These are phyloP conservation scores for Chlorencoelia australis DNA, from an alignment of 2,329 filamentous ascomycete species.

Conservation along the genomic window DNA sequence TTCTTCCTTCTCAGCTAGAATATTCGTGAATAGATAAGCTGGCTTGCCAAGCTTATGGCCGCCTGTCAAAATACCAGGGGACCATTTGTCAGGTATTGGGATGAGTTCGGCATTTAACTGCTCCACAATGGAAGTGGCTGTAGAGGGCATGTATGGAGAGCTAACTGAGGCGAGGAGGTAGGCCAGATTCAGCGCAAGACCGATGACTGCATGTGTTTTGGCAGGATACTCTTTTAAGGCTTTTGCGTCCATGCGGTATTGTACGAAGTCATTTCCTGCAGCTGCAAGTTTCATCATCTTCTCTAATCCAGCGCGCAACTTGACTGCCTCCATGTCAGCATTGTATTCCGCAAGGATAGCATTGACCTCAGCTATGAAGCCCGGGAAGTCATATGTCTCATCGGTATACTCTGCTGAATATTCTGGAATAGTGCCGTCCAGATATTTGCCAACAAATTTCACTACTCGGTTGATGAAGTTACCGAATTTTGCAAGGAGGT, in stretches of 20 bases:
- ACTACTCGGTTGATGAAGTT: conserved; percentile 67
- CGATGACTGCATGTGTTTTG: conserved; percentile 40
- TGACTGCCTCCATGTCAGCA: conserved; percentile 58
- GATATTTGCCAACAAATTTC: conserved; percentile 69
- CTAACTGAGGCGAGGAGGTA: conserved; percentile 72
- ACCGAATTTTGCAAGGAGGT: conserved; percentile 63
- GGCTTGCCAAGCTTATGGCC: conserved; percentile 77
- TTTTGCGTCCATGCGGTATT: conserved; percentile 34
- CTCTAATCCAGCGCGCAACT: conserved; percentile 56
- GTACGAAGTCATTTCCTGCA: conserved; percentile 48
- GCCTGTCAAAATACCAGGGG: conserved; percentile 48
- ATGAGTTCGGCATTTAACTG: conserved; percentile 56
- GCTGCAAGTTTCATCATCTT: conserved; percentile 59
- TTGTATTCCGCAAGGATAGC: conserved; percentile 56
- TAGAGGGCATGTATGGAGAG: conserved; percentile 78
- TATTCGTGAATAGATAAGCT: conserved; percentile 69
- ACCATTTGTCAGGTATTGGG: conserved; percentile 59
- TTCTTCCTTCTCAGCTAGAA: conserved; percentile 70
- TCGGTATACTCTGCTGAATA: conserved; percentile 44
- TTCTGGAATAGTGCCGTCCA: conserved; percentile 56
- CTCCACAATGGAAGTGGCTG: conserved; percentile 60
- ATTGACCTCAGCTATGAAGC: conserved; percentile 47
- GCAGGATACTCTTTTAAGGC: conserved; percentile 30
- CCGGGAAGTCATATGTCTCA: conserved; percentile 39
- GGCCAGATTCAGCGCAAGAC: conserved; percentile 73